Percentiles rank a stretch among this genome's conserved stretches.
Evolutionary conservation across 371 early-diverging fungal species (phyloP).

Genomic region (Homolaphlyctis polyrhiza): DNA sequence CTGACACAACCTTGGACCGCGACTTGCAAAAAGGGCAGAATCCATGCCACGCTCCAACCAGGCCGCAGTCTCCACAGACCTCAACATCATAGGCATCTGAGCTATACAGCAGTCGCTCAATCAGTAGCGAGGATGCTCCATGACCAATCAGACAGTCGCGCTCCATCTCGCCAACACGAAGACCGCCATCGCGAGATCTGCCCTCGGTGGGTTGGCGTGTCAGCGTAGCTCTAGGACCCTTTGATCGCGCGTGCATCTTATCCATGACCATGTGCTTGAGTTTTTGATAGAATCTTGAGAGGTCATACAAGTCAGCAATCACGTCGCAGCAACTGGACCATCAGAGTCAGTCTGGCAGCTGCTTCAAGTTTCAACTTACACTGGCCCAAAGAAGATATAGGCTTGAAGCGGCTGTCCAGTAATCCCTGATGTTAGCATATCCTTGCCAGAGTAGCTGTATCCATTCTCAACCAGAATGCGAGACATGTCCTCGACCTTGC

Average conservation of each 20-base stretch:
- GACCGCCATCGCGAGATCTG: slow-evolving; percentile 96
- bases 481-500: slow-evolving; percentile 95
- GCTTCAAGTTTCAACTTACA: slow-evolving; percentile 9
- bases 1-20: slow-evolving; percentile 74
- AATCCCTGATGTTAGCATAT: slow-evolving; percentile 89
- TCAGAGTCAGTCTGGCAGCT: no score
- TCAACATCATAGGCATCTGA: slow-evolving; percentile 93
- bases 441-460: slow-evolving; percentile 98
- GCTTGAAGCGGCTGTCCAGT: slow-evolving; percentile 85
- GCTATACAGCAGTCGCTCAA: slow-evolving; percentile 94
- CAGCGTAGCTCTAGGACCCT: slow-evolving; percentile 90
- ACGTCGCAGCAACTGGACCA: no score
- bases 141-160: slow-evolving; percentile 98
- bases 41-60: slow-evolving; percentile 87
- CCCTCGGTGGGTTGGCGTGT: slow-evolving; percentile 99
- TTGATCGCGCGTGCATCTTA: slow-evolving; percentile 98
- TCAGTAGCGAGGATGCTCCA: slow-evolving; percentile 89
- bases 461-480: slow-evolving; percentile 90
- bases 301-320: slow-evolving; percentile 41
- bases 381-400: slow-evolving; percentile 98
- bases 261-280: slow-evolving; percentile 99
- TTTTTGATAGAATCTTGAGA: slow-evolving; percentile 78
- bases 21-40: slow-evolving; percentile 91
- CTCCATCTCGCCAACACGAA: slow-evolving; percentile 99
- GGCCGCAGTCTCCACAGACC: slow-evolving; percentile 89